Conservation (phyloP, 2,329 filamentous ascomycete genomes). For the Verticillium isaacii region DNA sequence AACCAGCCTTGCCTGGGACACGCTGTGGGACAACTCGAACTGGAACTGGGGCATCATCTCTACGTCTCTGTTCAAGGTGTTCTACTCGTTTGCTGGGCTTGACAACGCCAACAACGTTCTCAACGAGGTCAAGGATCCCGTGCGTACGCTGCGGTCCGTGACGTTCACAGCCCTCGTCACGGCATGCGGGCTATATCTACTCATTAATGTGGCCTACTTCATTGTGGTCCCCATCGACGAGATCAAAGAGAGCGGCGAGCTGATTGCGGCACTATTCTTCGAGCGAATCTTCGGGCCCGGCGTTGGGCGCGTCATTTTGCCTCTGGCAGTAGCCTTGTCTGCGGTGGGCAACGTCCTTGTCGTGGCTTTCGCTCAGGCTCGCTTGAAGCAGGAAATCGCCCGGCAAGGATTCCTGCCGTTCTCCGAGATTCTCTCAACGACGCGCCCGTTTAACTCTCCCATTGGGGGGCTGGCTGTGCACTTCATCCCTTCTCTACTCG, state of each 20-base stretch:
- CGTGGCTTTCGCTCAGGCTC: conserved; percentile 63
- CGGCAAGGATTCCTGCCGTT: conserved; percentile 67
- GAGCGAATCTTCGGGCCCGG: conserved; percentile 55
- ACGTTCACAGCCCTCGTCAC: conserved; percentile 56
- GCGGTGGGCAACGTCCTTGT: conserved; percentile 70
- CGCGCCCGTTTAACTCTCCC: conserved; percentile 62
- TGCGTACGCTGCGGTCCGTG: conserved; percentile 60
- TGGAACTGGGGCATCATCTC: conserved; percentile 67
- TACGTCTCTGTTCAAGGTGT: conserved; percentile 63
- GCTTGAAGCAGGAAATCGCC: conserved; percentile 69
- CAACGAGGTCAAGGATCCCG: conserved; percentile 65
- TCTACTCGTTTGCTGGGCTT: conserved; percentile 64
- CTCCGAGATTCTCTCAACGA: conserved; percentile 55
- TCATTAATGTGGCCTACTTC: conserved; percentile 60
- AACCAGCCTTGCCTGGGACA: conserved; percentile 36
- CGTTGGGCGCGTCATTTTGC: conserved; percentile 53
- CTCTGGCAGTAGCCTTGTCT: conserved; percentile 61
- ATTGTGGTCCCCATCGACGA: conserved; percentile 63
- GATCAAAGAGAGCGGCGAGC: conserved; percentile 60
- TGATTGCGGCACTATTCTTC: conserved; percentile 66
- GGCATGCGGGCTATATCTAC: conserved; percentile 59
- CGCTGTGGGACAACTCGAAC: conserved; percentile 58
- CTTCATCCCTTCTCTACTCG: conserved; percentile 62
- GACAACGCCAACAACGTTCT: conserved; percentile 66
- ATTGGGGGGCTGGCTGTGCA: conserved; percentile 65